These are phyloP conservation scores for Oryza brachyantha DNA, from an alignment of 176 grass and related monocot genomes.

Conservation along the genomic window DNA sequence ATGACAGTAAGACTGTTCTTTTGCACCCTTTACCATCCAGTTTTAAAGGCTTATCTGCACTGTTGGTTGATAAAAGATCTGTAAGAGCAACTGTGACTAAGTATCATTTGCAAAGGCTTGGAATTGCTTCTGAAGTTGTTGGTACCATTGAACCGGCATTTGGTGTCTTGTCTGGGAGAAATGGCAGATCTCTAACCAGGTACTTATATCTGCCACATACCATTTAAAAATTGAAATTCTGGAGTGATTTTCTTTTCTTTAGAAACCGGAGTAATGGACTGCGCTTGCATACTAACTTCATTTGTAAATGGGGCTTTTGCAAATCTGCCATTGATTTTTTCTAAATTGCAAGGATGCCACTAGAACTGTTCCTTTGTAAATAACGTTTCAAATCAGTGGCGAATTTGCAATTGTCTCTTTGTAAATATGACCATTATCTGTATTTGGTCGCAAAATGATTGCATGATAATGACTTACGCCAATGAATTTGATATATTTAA, in stretches of 20 bases:
- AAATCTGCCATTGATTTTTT: too few species aligned
- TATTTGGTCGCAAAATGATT: slow-evolving; percentile 13
- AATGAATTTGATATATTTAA: slow-evolving; percentile 11
- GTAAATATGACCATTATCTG: background rate
- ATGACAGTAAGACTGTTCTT: slow-evolving; percentile 54
- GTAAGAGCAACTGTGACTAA: slow-evolving; percentile 85
- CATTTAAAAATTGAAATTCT: slow-evolving; percentile 24
- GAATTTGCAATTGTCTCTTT: too few species aligned
- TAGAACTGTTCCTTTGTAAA: too few species aligned
- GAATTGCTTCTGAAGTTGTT: slow-evolving; percentile 60
- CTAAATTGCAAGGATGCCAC: too few species aligned
- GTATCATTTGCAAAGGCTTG: slow-evolving; percentile 89
- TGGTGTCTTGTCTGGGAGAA: slow-evolving; percentile 48
- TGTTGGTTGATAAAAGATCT: slow-evolving; percentile 77
- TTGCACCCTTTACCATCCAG: slow-evolving; percentile 62
- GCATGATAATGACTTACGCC: background rate
- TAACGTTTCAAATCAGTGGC: too few species aligned
- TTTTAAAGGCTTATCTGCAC: slow-evolving; percentile 66
- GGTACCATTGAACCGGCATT: slow-evolving; percentile 45
- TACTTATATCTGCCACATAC: slow-evolving; percentile 22
- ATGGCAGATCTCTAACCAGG: slow-evolving; percentile 59
- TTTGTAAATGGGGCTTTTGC: too few species aligned
- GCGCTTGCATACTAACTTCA: background rate
- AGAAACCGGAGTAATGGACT: slow-evolving; percentile 3
- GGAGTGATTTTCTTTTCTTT: slow-evolving; percentile 17